phyloP scores from a whole-genome alignment of 305 asterid genomes.

The Fraxinus sp. region DNA sequence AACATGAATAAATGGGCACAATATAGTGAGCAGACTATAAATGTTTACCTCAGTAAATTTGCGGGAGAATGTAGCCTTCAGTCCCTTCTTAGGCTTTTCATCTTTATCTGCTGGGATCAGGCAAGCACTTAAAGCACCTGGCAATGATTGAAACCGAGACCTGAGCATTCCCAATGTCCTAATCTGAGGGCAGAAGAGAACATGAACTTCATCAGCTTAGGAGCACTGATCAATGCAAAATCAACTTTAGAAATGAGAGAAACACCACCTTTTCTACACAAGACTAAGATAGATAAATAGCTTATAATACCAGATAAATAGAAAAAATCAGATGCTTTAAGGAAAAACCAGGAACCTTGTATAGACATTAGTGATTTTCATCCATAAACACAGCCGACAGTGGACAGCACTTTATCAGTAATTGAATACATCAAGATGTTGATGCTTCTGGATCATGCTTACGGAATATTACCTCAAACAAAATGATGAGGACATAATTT shows the following conservation, averaged over 20 bases:
- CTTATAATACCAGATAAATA: not conserved
- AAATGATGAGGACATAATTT: not conserved
- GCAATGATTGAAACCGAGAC: conserved; percentile 84
- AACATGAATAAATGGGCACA: conserved; percentile 4
- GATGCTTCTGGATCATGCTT: not conserved
- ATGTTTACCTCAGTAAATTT: conserved; percentile 66
- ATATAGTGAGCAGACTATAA: conserved; percentile 4
- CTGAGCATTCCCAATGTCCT: conserved; percentile 93
- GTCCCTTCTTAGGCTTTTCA: conserved; percentile 65
- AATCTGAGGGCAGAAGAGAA: conserved; percentile 56
- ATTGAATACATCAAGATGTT: not conserved
- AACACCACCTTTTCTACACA: not conserved
- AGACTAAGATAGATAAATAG: conserved; percentile 1
- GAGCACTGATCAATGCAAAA: conserved; percentile 8
- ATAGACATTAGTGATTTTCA: not conserved
- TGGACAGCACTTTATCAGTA: not conserved
- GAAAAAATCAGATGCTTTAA: not conserved
- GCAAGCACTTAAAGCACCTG: conserved; percentile 85
- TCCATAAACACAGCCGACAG: not conserved
- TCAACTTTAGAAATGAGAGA: not conserved
- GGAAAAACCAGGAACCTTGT: not conserved
- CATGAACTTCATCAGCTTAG: conserved; percentile 30
- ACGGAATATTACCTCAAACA: not conserved
- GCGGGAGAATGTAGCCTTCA: conserved; percentile 75
- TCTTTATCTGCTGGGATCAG: conserved; percentile 74